Conservation (phyloP, 768 basidiomycete species). For the Termitomyces sp. region DNA sequence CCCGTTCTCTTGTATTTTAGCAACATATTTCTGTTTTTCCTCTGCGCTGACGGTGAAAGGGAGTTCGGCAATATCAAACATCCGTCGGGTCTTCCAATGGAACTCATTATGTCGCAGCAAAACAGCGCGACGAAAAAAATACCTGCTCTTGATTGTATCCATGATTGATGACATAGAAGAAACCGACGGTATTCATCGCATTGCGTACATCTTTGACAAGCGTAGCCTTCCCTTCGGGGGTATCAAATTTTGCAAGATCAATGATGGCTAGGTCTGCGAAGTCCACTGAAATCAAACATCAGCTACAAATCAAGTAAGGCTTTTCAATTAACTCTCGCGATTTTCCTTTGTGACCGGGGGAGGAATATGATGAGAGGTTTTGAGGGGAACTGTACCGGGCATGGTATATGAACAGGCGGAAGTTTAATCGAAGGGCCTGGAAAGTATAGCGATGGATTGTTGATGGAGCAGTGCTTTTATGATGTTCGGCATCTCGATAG, state of each 20-base stretch:
- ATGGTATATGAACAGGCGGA: slow-evolving; percentile 10
- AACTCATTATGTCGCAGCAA: not conserved
- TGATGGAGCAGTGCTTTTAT: not conserved
- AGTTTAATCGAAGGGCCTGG: not conserved
- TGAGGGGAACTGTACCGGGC: slow-evolving; percentile 26
- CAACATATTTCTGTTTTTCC: slow-evolving; percentile 34
- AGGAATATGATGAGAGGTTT: slow-evolving; percentile 27
- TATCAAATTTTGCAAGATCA: slow-evolving; percentile 38
- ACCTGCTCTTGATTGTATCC: slow-evolving; percentile 37
- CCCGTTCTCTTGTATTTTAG: slow-evolving; percentile 28
- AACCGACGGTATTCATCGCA: slow-evolving; percentile 37
- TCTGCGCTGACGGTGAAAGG: slow-evolving; percentile 30
- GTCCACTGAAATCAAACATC: slow-evolving; percentile 17
- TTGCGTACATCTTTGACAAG: slow-evolving; percentile 37
- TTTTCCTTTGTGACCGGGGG: slow-evolving; percentile 11
- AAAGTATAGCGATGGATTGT: not conserved
- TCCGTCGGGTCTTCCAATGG: slow-evolving; percentile 28
- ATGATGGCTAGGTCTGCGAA: slow-evolving; percentile 47
- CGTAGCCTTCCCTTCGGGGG: slow-evolving; percentile 28
- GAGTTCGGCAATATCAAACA: slow-evolving; percentile 38
- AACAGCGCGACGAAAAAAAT: slow-evolving; percentile 6
- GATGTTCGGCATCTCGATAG: not conserved
- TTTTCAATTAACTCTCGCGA: not conserved
- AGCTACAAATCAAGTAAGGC: not conserved
- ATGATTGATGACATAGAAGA: slow-evolving; percentile 47